These are phyloP conservation scores for Pythium sp. DNA, from an alignment of 352 stramenopile genomes.

Conservation along the genomic window DNA sequence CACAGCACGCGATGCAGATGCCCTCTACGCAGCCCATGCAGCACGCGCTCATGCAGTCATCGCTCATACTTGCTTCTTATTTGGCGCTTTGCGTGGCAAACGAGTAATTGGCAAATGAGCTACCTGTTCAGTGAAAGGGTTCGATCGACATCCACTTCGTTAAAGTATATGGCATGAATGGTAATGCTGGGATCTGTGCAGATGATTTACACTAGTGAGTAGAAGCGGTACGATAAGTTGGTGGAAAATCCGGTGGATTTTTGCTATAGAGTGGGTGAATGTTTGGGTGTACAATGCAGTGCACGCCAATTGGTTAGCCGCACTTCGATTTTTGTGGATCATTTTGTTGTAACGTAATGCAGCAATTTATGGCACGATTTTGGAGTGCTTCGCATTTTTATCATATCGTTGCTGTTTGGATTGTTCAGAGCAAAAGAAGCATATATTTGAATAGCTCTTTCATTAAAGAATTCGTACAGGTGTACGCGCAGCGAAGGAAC, in stretches of 20 bases:
- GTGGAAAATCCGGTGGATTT: too few species aligned
- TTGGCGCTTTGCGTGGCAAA: background rate
- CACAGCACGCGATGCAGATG: conserved; percentile 16
- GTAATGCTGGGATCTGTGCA: background rate
- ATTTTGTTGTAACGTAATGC: conserved; percentile 8
- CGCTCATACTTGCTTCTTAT: background rate
- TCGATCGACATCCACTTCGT: background rate
- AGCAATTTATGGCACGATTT: conserved; percentile 8
- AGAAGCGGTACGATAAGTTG: too few species aligned
- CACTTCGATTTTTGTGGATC: too few species aligned
- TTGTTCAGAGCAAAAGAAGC: conserved; percentile 8
- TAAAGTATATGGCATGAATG: background rate
- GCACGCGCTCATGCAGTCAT: conserved; percentile 12
- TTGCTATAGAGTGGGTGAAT: too few species aligned
- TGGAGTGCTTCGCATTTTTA: conserved; percentile 10
- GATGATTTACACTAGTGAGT: too few species aligned
- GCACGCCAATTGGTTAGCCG: too few species aligned
- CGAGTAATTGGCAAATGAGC: background rate
- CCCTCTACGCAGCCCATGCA: conserved; percentile 9
- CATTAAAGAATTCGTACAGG: conserved; percentile 7
- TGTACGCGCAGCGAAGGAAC: too few species aligned
- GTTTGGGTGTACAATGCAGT: too few species aligned
- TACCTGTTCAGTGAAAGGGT: background rate
- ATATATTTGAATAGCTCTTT: conserved; percentile 5
- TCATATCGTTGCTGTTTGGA: conserved; percentile 10